Percentiles rank a stretch among this genome's conserved stretches.
These are phyloP conservation scores for Calocybe cyanea DNA, from an alignment of 768 basidiomycete species.

Conservation along the genomic window DNA sequence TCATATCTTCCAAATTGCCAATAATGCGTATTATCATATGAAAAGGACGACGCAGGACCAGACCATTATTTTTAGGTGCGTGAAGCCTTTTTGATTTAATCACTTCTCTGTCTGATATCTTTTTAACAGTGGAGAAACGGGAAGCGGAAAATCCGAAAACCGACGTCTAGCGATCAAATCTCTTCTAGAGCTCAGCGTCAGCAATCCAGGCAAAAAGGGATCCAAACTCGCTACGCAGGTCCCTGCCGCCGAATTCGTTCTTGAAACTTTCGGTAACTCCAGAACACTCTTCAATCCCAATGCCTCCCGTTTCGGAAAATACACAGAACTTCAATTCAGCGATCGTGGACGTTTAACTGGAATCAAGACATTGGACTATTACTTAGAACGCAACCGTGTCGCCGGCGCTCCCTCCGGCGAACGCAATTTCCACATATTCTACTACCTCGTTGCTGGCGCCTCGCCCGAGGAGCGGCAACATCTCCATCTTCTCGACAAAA, in stretches of 20 bases:
- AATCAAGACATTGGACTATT: constrained; percentile 94
- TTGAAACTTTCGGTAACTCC: constrained; percentile 92
- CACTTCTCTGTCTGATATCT: constrained; percentile 6
- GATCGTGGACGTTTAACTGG: constrained; percentile 87
- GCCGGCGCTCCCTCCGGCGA: constrained; percentile 85
- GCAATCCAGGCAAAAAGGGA: constrained; percentile 89
- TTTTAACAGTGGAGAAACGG: constrained; percentile 74
- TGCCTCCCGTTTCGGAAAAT: constrained; percentile 96
- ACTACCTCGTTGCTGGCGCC: constrained; percentile 92
- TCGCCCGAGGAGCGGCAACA: constrained; percentile 85
- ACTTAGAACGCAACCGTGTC: constrained; percentile 90
- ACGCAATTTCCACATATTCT: constrained; percentile 97
- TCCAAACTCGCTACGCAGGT: constrained; percentile 83
- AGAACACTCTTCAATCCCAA: constrained; percentile 91
- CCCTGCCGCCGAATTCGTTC: constrained; percentile 91
- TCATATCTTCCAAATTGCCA: constrained; percentile 89
- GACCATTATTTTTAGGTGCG: constrained; percentile 79
- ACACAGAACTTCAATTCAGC: constrained; percentile 95
- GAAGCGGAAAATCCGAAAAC: constrained; percentile 92
- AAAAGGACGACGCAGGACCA: constrained; percentile 91
- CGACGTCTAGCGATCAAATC: constrained; percentile 88
- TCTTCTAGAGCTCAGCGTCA: constrained; percentile 85
- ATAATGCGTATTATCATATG: constrained; percentile 96
- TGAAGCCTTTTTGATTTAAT: constrained; percentile 8
- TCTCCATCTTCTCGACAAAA: constrained; percentile 77